phyloP scores from a whole-genome alignment of 305 asterid species.

The Plantago coronopus region DNA sequence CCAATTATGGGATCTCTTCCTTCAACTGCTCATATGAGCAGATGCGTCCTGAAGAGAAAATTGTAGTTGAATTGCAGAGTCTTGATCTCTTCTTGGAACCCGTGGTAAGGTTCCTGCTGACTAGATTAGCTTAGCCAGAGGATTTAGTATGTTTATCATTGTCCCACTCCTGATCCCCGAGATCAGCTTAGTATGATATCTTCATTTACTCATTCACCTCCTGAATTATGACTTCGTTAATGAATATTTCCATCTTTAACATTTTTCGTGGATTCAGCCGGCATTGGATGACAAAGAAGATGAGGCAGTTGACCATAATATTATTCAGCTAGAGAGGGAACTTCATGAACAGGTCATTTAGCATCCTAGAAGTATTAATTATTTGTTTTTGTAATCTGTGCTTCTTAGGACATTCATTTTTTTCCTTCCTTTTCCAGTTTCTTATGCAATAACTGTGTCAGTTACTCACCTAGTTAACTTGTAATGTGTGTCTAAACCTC shows the following conservation, averaged over 20 bases:
- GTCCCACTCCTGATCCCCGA: slow-evolving; percentile 1
- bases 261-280: slow-evolving; percentile 49
- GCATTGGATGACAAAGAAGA: slow-evolving; percentile 86
- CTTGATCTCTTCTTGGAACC: slow-evolving; percentile 69
- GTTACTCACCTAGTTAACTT: slow-evolving; percentile 17
- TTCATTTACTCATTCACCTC: not conserved
- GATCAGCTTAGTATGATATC: slow-evolving; percentile 3
- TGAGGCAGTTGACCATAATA: slow-evolving; percentile 54
- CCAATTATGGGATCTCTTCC: slow-evolving; percentile 39
- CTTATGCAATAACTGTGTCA: not conserved
- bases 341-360: slow-evolving; percentile 65
- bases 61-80: slow-evolving; percentile 73
- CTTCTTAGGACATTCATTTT: slow-evolving; percentile 1
- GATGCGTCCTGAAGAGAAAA: slow-evolving; percentile 67
- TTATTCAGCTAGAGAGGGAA: slow-evolving; percentile 55
- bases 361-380: slow-evolving; percentile 1
- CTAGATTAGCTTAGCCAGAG: slow-evolving; percentile 19
- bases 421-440: slow-evolving; percentile 1
- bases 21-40: slow-evolving; percentile 64
- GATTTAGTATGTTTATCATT: not conserved
- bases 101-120: slow-evolving; percentile 61
- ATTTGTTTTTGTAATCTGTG: not conserved
- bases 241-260: slow-evolving; percentile 9
- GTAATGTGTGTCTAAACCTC: slow-evolving; percentile 29
- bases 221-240: not conserved